Evolutionary conservation across 257 asterid genomes (phyloP), one percentile per base, ranked within the genome.

Genomic region (Lycium barbarum): DNA sequence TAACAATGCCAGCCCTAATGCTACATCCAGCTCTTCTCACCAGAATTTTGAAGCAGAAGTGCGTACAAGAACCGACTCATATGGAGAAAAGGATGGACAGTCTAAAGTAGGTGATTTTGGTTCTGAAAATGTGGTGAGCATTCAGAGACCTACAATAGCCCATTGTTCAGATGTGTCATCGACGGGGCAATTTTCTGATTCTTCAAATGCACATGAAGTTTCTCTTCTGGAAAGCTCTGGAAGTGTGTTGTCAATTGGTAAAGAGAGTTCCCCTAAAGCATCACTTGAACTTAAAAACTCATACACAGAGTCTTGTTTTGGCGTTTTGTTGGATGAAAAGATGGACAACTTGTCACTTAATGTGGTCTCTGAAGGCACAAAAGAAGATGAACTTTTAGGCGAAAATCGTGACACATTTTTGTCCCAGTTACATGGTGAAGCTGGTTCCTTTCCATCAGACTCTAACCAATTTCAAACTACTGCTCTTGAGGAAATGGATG

Each of bases 341-440:
- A 83, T 88, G 83, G 93, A 90, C 74, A 80, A 73, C 58, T 89
- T 90, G 87, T 78, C 89, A 71, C 89, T 90, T 68, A 85, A 88
- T 78, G 92, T 84, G 86, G 85, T 67, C 71, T 83, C 35, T 88
- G 89, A 86, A 74, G 90, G 47, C 73, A 66, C 76, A 81, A 68
- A 53, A 43, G 92, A 83, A 72, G 81, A 63, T 62, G 86, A 84
- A 84, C 76, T 57, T 61, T 40, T 80, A 18, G 87, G 79, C 45
- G 92, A 92, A 85, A 93, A 90, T 73, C 17, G 81, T 61, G 85
- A 71, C 36, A 84, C 92, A 58, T 89, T 88, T 86, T 86, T 91
- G 72, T 88, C 94, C 51, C 91, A 90, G 84, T 88, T 91, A 84
- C 89, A 92, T 84, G 83, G 80, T 86, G 86, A 87, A 73, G 87